Conservation (phyloP, 768 basidiomycete species). For the Tylopilus subfusipes region DNA sequence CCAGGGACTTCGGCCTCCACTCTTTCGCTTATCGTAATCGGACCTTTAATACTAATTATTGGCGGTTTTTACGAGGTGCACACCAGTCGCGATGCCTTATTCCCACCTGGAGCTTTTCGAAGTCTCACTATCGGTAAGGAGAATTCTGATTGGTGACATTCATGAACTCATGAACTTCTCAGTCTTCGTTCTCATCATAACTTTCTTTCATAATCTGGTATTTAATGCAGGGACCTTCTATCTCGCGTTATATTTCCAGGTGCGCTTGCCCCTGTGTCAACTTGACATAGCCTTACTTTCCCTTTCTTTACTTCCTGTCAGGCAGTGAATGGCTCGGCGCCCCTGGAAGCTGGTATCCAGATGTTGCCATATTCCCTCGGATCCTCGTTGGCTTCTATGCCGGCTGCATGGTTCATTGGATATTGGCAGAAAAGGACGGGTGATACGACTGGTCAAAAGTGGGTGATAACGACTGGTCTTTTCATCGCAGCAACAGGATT, state of each 20-base stretch:
- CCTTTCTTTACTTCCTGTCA: constrained; percentile 25
- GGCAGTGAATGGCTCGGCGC: constrained; percentile 70
- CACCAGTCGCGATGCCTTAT: constrained; percentile 67
- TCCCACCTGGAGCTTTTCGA: constrained; percentile 61
- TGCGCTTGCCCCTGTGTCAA: constrained; percentile 28
- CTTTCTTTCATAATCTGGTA: constrained; percentile 78
- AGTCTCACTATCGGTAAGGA: constrained; percentile 56
- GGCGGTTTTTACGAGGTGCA: constrained; percentile 67
- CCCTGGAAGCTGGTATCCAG: constrained; percentile 67
- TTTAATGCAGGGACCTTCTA: constrained; percentile 87
- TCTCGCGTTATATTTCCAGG: constrained; percentile 81
- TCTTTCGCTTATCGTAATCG: constrained; percentile 54
- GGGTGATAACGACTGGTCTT: constrained; percentile 60
- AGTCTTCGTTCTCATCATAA: constrained; percentile 66
- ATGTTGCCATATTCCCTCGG: constrained; percentile 84
- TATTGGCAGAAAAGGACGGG: constrained; percentile 55
- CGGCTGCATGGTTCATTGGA: constrained; percentile 79
- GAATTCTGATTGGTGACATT: constrained; percentile 7
- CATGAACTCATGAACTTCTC: constrained; percentile 8
- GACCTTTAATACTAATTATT: constrained; percentile 48
- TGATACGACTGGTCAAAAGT: constrained; percentile 63
- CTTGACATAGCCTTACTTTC: neutral
- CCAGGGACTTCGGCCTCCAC: constrained; percentile 66
- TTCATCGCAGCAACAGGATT: constrained; percentile 67
- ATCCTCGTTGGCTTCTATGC: constrained; percentile 80